Base-by-base conservation (phyloP, 148 eudicot species). In the Polygonum maritimum region DNA sequence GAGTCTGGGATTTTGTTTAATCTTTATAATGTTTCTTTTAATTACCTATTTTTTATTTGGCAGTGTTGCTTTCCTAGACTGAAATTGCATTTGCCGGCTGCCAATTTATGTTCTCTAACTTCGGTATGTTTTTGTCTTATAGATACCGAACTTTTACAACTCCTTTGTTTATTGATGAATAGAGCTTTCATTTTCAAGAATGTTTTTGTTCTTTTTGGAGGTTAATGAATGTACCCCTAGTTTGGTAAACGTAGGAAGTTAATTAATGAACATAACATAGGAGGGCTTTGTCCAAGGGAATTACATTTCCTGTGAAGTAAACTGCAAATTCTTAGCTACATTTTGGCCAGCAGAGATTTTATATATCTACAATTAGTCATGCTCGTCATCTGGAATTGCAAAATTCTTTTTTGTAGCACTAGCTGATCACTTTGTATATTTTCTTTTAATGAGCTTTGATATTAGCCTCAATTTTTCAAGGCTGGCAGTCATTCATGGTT, bases 21-120 rank as follows among this genome's bases (percentile, higher is more conserved):
- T 71, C 41, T 15, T 65, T 15, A 65, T 35, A 15, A 33, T 65
- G 44, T 67, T 67, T 6, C 16, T 33, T 5, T 45, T 67, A 13
- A 36, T 72, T 41, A 35, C 3, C 8, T 41, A 11, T 26, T 72
- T 45, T 26, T 44, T 14, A 19, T 15, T 72, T 72, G 51, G 19
- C 75, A 72, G 49, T 45, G 52, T 45, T 44, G 16, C 75, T n/a
- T 44, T 11, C 45, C 35, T 15, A 72, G 54, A 14, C 35, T 44
- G 75, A 72, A 72, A 31, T 45, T 45, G 54, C 75, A 72, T 72
- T 48, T 48, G 35, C 75, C 52, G 31, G 75, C 31, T 19, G 19
- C 51, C 49, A 72, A 45, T n/a, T 14, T 48, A 22, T 72, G 35
- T 1, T 72, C 51, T 16, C 54, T 72, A 72, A 41, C 75, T 45